Base-by-base conservation (phyloP, 2,329 filamentous ascomycete species). In the Reticulascus tulasneorum region DNA sequence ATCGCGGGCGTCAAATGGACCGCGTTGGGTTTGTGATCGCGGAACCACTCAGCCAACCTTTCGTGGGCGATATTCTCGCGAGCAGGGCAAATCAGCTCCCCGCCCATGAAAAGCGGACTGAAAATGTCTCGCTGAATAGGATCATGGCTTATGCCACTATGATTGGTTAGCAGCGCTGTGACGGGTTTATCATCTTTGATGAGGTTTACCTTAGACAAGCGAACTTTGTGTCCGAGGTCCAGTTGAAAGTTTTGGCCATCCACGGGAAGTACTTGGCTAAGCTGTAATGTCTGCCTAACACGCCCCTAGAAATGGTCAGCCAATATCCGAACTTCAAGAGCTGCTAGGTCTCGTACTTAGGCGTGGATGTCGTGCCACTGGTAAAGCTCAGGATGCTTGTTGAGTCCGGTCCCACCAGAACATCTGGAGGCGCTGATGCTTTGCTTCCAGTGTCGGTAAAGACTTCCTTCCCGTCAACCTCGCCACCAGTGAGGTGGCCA, bases 1-100 rank as follows among this genome's bases (percentile, higher is more conserved):
- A 96, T 96, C 38, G 93, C 93, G 8, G 93, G 93, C 2, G 93
- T 98, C 28, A 97, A 66, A 61, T 97, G 91, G 11, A 84, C 88
- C 16, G 89, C 85, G 12, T 82, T 94, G 5, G 86, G 79, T 36
- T 74, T 66, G 53, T 85, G 77, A 33, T 84, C 77, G 34, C 74
- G 71, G 74, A 96, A 86, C 91, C 91, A 97, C 54, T 94, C 88
- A 5, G 83, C 83, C 12, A 96, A 69, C 50, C 73, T 81, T 62
- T 95, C 89, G 56, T 96, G 85, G 35, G 82, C 77, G 44, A 97
- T 97, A 49, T 89, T 80, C 45, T 95, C 89, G 38, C 77, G 77
- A 9, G 86, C 77, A 1, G 90, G 90, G 1, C 93, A 76, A 7
- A 96, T 62, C 1, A 96, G 61, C 52, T 86, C 75, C 1, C 84